Percentiles rank a stretch among this genome's conserved stretches.
Evolutionary conservation across 805 yeast genomes (phyloP).

Genomic region (Wickerhamomyces bovis): DNA sequence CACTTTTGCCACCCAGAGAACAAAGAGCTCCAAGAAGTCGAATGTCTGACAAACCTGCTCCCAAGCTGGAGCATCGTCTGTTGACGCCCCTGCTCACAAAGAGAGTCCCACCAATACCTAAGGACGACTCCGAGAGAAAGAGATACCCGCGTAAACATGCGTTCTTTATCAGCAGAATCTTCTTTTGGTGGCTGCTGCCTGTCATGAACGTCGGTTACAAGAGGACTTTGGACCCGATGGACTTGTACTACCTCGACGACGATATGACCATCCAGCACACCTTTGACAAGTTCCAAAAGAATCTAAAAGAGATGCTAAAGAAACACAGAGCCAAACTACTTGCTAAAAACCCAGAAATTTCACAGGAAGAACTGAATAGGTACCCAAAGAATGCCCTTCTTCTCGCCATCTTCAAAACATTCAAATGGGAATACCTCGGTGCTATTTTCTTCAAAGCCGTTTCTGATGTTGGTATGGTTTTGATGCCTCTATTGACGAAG

Average conservation of each 20-base stretch:
- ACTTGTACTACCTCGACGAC: slow-evolving; percentile 44
- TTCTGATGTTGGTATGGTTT: slow-evolving; percentile 42
- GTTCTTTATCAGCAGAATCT: slow-evolving; percentile 35
- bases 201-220: slow-evolving; percentile 62
- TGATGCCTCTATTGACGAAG: slow-evolving; percentile 51
- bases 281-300: slow-evolving; percentile 29
- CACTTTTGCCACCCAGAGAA: no score
- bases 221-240: slow-evolving; percentile 61
- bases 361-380: slow-evolving; percentile 33
- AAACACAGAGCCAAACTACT: slow-evolving; percentile 28
- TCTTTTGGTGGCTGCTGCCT: slow-evolving; percentile 68
- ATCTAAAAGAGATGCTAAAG: slow-evolving; percentile 28
- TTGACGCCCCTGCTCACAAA: slow-evolving; percentile 30
- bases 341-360: slow-evolving; percentile 28
- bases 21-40: no score
- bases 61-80: slow-evolving; percentile 28
- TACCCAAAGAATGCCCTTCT: slow-evolving; percentile 38
- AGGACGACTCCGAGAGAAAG: slow-evolving; percentile 39
- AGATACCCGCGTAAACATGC: slow-evolving; percentile 37
- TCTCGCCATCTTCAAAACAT: slow-evolving; percentile 43
- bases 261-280: slow-evolving; percentile 37
- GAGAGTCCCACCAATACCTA: slow-evolving; percentile 47
- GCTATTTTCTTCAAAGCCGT: slow-evolving; percentile 36
- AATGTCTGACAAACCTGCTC: not conserved
- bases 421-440: slow-evolving; percentile 36